These are phyloP conservation scores for Cladobotryum protrusum DNA, from an alignment of 2,329 filamentous ascomycete species.

Conservation along the genomic window DNA sequence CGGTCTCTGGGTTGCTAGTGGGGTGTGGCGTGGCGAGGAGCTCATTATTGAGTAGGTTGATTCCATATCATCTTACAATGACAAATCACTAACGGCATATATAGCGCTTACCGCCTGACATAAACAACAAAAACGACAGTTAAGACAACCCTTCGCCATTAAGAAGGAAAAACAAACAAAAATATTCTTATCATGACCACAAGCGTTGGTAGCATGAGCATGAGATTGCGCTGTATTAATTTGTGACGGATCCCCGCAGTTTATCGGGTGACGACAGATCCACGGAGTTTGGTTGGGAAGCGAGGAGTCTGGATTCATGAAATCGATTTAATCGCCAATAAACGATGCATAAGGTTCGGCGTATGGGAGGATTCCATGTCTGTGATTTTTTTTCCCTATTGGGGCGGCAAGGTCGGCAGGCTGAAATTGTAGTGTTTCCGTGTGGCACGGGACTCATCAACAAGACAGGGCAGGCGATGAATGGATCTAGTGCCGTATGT, in stretches of 20 bases:
- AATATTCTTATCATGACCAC: neutral
- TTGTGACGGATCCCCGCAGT: slow-evolving; percentile 2
- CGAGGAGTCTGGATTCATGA: slow-evolving; percentile 9
- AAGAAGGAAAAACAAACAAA: neutral
- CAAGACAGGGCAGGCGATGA: too few relatives aligned
- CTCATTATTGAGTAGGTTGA: slow-evolving; percentile 40
- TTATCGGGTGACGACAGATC: slow-evolving; percentile 6
- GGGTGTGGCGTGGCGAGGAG: slow-evolving; percentile 40
- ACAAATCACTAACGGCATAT: too few relatives aligned
- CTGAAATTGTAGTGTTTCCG: neutral
- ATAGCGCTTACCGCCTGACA: slow-evolving; percentile 16
- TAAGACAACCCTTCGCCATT: neutral
- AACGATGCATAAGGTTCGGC: slow-evolving; percentile 8
- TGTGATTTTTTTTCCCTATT: neutral
- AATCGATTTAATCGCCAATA: neutral
- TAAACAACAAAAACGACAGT: neutral
- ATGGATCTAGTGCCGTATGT: too few relatives aligned
- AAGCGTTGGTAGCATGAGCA: neutral
- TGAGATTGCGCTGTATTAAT: slow-evolving; percentile 1
- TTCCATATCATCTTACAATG: neutral
- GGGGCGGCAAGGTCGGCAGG: slow-evolving; percentile 6
- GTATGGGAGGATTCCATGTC: neutral
- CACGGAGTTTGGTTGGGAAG: slow-evolving; percentile 11
- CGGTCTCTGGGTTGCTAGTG: slow-evolving; percentile 44
- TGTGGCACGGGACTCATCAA: too few relatives aligned